Conservation (phyloP, 106 monocot genomes). For the Phalaenopsis aphrodite region DNA sequence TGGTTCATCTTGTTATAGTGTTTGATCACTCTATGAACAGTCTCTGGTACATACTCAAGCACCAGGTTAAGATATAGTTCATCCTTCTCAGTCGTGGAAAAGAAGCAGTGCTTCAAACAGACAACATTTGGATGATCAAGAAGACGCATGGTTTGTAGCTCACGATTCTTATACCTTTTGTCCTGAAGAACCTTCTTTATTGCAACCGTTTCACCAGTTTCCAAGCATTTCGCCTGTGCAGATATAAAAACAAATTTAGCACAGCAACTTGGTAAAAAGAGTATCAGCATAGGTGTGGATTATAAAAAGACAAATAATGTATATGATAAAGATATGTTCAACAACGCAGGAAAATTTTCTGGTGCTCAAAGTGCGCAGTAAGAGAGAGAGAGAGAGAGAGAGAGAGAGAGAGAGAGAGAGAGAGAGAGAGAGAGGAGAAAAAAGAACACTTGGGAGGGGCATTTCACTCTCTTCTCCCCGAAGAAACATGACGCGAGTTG, state of each 20-base stretch:
- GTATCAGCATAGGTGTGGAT: neutral
- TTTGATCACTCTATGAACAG: slow-evolving; percentile 44
- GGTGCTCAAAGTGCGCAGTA: too few species aligned
- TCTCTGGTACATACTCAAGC: slow-evolving; percentile 32
- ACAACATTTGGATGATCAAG: slow-evolving; percentile 59
- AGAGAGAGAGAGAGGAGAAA: neutral
- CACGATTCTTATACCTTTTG: slow-evolving; percentile 27
- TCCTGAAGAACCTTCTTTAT: slow-evolving; percentile 32
- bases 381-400: neutral
- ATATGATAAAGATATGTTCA: too few species aligned
- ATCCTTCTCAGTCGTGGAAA: slow-evolving; percentile 59
- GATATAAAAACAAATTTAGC: neutral
- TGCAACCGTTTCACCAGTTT: slow-evolving; percentile 25
- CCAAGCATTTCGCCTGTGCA: slow-evolving; percentile 24
- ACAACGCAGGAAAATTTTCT: too few species aligned
- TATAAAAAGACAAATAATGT: too few species aligned
- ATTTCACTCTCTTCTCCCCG: neutral
- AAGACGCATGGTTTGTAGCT: slow-evolving; percentile 30
- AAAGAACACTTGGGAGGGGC: neutral
- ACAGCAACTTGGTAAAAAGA: neutral
- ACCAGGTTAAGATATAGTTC: slow-evolving; percentile 56
- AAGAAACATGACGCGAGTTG: too few species aligned
- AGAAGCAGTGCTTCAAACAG: slow-evolving; percentile 49
- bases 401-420: too few species aligned
- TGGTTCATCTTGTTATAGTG: slow-evolving; percentile 57